Evolutionary conservation across 805 yeast genomes (phyloP).

Genomic region (Saturnispora zaruensis): DNA sequence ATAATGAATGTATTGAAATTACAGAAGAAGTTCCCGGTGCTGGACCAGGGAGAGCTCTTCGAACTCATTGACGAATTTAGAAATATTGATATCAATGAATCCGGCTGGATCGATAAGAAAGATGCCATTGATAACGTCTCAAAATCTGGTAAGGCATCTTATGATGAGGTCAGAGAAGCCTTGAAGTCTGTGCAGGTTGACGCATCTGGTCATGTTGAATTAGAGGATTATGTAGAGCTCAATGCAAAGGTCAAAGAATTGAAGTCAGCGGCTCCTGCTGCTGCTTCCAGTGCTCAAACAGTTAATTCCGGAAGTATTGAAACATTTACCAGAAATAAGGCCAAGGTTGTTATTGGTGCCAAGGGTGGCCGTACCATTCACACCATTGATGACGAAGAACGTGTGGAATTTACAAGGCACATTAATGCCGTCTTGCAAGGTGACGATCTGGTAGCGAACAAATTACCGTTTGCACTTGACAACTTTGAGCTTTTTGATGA

Average conservation of each 20-base stretch:
- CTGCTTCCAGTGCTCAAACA: background rate
- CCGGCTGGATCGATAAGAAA: constrained; percentile 91
- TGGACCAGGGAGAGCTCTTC: constrained; percentile 82
- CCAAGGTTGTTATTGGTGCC: constrained; percentile 72
- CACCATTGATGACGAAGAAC: constrained; percentile 94
- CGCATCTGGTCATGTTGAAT: constrained; percentile 93
- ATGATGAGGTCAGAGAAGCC: constrained; percentile 91
- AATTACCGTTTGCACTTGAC: constrained; percentile 88
- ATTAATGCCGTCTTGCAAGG: constrained; percentile 88
- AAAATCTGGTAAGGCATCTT: constrained; percentile 67
- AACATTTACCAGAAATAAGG: constrained; percentile 43
- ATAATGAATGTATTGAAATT: constrained; percentile 7
- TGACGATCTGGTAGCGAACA: constrained; percentile 72
- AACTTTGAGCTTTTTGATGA: constrained; percentile 95
- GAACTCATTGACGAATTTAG: constrained; percentile 80
- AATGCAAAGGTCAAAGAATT: constrained; percentile 68
- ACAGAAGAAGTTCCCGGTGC: constrained; percentile 77
- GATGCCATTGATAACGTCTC: constrained; percentile 80
- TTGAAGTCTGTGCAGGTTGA: constrained; percentile 86
- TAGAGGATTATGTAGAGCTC: constrained; percentile 86
- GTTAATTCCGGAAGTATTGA: constrained; percentile 9
- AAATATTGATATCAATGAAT: constrained; percentile 77
- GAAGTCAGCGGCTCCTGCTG: constrained; percentile 19
- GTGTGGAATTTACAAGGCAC: constrained; percentile 92
- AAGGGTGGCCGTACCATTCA: constrained; percentile 80